Evolutionary conservation across 1,139 yeast species (phyloP).

Genomic region (Yamadazyma dendronema): DNA sequence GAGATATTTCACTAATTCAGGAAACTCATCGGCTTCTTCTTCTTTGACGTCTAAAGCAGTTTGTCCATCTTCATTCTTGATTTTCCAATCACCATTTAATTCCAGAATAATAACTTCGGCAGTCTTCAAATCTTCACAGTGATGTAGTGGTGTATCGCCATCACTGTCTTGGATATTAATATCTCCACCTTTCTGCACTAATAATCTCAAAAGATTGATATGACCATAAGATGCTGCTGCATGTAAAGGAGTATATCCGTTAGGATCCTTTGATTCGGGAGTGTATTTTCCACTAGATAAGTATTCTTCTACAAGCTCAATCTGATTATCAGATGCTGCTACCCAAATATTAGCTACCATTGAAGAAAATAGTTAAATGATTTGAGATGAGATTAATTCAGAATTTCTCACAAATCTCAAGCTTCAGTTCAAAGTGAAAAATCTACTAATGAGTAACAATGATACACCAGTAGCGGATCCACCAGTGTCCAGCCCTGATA

Average conservation of each 20-base stretch:
- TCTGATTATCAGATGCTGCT: constrained; percentile 86
- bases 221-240: constrained; percentile 97
- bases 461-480: too few relatives aligned
- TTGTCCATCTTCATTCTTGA: constrained; percentile 69
- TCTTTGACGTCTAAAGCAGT: constrained; percentile 69
- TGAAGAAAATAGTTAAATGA: background rate
- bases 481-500: background rate
- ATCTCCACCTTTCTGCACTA: constrained; percentile 69
- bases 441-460: background rate
- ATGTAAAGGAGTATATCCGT: constrained; percentile 94
- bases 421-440: background rate
- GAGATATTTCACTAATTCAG: constrained; percentile 70
- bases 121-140: constrained; percentile 67
- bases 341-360: constrained; percentile 81
- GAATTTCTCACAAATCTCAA: background rate
- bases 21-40: constrained; percentile 79
- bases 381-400: background rate
- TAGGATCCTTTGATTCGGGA: constrained; percentile 78
- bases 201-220: constrained; percentile 56
- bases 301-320: constrained; percentile 54
- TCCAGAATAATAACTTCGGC: constrained; percentile 68
- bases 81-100: constrained; percentile 60
- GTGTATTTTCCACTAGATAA: constrained; percentile 50
- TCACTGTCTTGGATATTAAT: constrained; percentile 80
- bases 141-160: constrained; percentile 95